Conservation (phyloP, 2,329 filamentous ascomycete genomes). For the Aspergillus awamori region DNA sequence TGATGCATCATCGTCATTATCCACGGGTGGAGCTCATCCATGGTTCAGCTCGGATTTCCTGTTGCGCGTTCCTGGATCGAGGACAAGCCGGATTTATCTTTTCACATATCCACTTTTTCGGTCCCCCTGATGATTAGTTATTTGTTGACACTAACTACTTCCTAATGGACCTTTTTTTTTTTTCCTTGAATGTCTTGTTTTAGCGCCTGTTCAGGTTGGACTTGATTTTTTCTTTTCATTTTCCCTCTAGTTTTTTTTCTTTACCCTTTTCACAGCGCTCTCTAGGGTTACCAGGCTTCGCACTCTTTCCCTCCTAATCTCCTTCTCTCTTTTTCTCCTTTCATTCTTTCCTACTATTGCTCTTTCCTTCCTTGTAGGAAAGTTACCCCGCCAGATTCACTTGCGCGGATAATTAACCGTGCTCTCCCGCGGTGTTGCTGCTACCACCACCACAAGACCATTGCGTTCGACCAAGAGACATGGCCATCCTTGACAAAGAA, state of each 20-base stretch:
- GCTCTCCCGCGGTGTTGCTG: neutral
- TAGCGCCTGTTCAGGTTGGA: neutral
- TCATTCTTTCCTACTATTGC: neutral
- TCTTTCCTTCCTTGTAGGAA: neutral
- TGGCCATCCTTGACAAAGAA: constrained; percentile 41
- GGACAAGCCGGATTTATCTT: constrained; percentile 6
- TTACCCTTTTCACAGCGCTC: neutral
- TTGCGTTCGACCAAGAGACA: constrained; percentile 18
- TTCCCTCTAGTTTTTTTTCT: neutral
- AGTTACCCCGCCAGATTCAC: no score
- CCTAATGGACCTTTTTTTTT: neutral
- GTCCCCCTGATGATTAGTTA: neutral
- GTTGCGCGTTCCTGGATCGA: constrained; percentile 14
- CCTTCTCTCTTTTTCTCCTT: neutral
- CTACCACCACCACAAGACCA: neutral
- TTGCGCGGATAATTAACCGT: neutral
- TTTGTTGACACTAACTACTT: neutral
- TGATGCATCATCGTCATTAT: neutral
- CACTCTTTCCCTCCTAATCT: neutral
- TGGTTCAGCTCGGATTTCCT: constrained; percentile 18
- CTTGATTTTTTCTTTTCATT: constrained; percentile 4
- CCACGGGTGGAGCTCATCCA: constrained; percentile 14
- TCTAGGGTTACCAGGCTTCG: neutral
- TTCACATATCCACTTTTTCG: constrained; percentile 7
- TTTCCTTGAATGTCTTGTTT: constrained; percentile 16